A percentile compares a stretch with the other conserved stretches of the same genome.
phyloP scores from a whole-genome alignment of 139 green algal genomes.

The Chlamydomonas applanata region DNA sequence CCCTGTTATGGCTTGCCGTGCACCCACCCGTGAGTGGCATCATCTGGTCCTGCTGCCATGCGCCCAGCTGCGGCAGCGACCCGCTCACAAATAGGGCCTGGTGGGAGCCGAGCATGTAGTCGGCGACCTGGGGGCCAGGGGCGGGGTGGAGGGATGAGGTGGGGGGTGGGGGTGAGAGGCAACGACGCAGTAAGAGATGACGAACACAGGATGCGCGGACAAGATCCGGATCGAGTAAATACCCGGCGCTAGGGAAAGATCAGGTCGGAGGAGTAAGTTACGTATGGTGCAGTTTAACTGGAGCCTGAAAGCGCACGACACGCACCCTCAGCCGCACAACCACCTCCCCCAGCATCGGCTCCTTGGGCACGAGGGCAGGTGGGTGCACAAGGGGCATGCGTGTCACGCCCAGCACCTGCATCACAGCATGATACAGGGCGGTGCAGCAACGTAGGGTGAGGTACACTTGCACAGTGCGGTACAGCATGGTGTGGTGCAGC shows the following conservation, averaged over 20 bases:
- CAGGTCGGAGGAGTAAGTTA: no score
- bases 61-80: conserved; percentile 65
- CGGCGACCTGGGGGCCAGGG: conserved; percentile 21
- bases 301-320: no score
- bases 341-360: conserved; percentile 31
- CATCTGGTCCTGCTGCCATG: conserved; percentile 74
- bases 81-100: conserved; percentile 67
- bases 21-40: conserved; percentile 55
- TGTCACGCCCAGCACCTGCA: not conserved
- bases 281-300: no score
- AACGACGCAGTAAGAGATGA: conserved; percentile 11
- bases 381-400: no score
- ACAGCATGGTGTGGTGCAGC: no score
- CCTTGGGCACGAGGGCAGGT: not conserved
- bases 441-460: no score
- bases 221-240: no score
- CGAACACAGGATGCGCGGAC: no score
- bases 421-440: no score
- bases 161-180: no score
- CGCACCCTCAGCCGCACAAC: conserved; percentile 54
- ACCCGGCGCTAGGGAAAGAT: no score
- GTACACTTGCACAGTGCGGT: no score
- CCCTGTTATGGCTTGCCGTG: not conserved
- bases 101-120: conserved; percentile 36
- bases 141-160: not conserved